Percentiles rank a stretch among this genome's conserved stretches.
phyloP scores from a whole-genome alignment of 192 early-diverging fungal species.

The Haplosporangium gracile region DNA sequence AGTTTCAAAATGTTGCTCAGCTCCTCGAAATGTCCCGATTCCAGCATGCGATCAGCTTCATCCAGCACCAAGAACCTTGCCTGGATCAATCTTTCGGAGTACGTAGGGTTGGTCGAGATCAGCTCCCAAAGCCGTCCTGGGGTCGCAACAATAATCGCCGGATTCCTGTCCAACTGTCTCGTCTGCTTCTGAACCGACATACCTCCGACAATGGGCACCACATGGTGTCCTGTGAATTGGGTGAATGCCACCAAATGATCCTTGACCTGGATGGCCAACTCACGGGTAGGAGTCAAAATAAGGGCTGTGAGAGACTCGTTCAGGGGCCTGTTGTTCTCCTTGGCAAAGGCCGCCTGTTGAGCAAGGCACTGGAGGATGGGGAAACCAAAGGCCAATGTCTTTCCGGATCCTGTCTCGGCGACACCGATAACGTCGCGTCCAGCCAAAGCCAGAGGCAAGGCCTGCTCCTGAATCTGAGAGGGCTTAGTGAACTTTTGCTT shows the following conservation, averaged over 20 bases:
- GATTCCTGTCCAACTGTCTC: slow-evolving; percentile 72
- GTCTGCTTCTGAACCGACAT: slow-evolving; percentile 95
- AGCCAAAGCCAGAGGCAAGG: slow-evolving; percentile 77
- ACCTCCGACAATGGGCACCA: slow-evolving; percentile 91
- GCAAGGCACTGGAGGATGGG: slow-evolving; percentile 87
- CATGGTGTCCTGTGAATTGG: slow-evolving; percentile 61
- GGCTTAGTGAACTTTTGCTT: slow-evolving; percentile 81
- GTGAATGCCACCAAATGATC: slow-evolving; percentile 77
- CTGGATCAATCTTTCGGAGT: slow-evolving; percentile 67
- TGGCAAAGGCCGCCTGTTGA: slow-evolving; percentile 41
- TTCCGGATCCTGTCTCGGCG: slow-evolving; percentile 95
- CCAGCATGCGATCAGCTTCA: slow-evolving; percentile 89
- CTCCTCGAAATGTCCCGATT: slow-evolving; percentile 83
- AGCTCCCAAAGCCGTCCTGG: slow-evolving; percentile 82
- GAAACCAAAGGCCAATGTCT: slow-evolving; percentile 96
- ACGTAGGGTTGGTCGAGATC: slow-evolving; percentile 65
- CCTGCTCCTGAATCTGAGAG: slow-evolving; percentile 89
- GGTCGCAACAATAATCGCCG: slow-evolving; percentile 85
- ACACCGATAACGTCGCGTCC: slow-evolving; percentile 91
- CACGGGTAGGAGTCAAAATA: slow-evolving; percentile 93
- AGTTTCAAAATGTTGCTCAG: slow-evolving; percentile 72
- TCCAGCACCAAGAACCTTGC: slow-evolving; percentile 83
- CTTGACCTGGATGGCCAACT: slow-evolving; percentile 95
- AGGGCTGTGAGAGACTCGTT: slow-evolving; percentile 69
- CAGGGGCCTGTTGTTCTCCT: slow-evolving; percentile 20